Evolutionary conservation across 2,329 filamentous ascomycete species (phyloP), one percentile per base, ranked within the genome.

Genomic region (Didymella keratinophila): DNA sequence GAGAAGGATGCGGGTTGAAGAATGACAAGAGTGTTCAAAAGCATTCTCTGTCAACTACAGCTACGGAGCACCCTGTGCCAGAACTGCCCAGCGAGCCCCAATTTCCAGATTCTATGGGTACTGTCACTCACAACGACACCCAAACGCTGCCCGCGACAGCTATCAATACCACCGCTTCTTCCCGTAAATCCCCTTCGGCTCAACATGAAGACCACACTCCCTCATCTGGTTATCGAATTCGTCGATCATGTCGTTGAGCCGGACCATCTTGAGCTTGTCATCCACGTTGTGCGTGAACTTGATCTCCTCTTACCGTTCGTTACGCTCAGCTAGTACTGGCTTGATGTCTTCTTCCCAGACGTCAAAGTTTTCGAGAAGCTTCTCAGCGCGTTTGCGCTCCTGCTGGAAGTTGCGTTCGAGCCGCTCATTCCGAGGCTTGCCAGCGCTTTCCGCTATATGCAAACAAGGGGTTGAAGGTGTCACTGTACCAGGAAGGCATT

Each of bases 1-100:
- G 4, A 28, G 14, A 45, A 42, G 1, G 46, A 54, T 8, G 30
- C 36, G n/a, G 50, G 41, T 6, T 54, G 51, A 58, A 36, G 27
- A 21, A 32, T 6, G 10, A 30, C 36, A 12, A 4, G 18, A 4
- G 3, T 11, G 20, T 16, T 20, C 5, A 5, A 12, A 14, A 30
- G 43, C 18, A 30, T 12, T 6, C 12, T 45, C n/a, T 14, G 20
- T 20, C 4, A 14, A 10, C 14, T 18, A 9, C 18, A 20, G 41
- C 41, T 43, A 43, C 7, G 14, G 14, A 20, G 10, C 41, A n/a
- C 21, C 4, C 14, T 5, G 6, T 27, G 1, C n/a, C 41, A 14
- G 7, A 23, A 27, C 21, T 4, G 5, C 10, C 21, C 12, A 43
- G 9, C 23, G 18, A 43, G 41, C 1, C 25, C 41, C 7, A 14